phyloP scores from a whole-genome alignment of 1,284 basidiomycete species.

The Xerocomus nothofagi region DNA sequence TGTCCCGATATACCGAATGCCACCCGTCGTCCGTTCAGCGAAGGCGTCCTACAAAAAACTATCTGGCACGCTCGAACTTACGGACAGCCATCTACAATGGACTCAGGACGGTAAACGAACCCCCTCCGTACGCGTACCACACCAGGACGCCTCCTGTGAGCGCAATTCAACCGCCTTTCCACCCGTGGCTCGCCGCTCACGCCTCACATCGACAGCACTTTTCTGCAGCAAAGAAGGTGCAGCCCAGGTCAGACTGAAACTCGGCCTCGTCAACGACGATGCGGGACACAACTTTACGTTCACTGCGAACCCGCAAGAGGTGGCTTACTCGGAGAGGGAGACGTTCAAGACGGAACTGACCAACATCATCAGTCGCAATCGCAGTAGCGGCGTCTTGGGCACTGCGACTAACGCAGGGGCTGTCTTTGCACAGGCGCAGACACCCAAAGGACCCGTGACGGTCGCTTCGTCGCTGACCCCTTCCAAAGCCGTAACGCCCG shows the following conservation, averaged over 20 bases:
- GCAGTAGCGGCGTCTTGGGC: constrained; percentile 34
- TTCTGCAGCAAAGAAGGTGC: constrained; percentile 83
- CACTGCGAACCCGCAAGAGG: constrained; percentile 53
- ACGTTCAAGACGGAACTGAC: constrained; percentile 77
- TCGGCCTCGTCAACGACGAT: constrained; percentile 64
- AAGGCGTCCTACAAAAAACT: constrained; percentile 81
- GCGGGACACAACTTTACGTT: constrained; percentile 80
- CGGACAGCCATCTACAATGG: constrained; percentile 67
- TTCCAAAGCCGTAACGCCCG: constrained; percentile 32
- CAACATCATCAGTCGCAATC: constrained; percentile 70
- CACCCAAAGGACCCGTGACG: constrained; percentile 30
- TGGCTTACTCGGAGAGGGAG: constrained; percentile 68
- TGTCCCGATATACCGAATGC: constrained; percentile 35
- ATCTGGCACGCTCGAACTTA: constrained; percentile 69
- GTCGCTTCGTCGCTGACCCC: constrained; percentile 27
- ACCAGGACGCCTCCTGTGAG: constrained; percentile 64
- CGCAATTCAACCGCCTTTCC: constrained; percentile 20
- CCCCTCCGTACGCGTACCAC: constrained; percentile 60
- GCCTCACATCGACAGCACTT: constrained; percentile 48
- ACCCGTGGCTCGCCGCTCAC: constrained; percentile 1
- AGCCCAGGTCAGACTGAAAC: constrained; percentile 71
- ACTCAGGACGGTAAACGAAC: constrained; percentile 63
- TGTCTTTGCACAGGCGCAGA: constrained; percentile 28
- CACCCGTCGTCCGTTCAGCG: constrained; percentile 59
- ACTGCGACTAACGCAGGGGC: constrained; percentile 16